These are phyloP conservation scores for Avena sativa DNA, from an alignment of 176 grass and related monocot genomes.

Conservation along the genomic window DNA sequence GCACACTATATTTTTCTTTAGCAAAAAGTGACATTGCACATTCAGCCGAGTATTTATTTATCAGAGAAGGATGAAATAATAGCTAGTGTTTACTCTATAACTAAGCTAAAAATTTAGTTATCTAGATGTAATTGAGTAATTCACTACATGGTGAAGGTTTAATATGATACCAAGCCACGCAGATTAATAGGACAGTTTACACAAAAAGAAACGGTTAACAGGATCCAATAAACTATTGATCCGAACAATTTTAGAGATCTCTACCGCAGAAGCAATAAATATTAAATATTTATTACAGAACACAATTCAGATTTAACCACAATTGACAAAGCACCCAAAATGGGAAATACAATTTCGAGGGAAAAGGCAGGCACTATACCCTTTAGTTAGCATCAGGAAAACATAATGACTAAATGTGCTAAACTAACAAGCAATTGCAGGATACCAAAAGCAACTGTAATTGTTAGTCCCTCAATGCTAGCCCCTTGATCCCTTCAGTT, in stretches of 20 bases:
- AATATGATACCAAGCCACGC: not conserved
- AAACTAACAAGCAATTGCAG: constrained; percentile 14
- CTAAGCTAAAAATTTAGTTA: not conserved
- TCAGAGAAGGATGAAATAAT: not conserved
- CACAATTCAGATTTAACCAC: not conserved
- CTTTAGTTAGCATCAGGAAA: not conserved
- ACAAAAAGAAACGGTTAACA: constrained; percentile 24
- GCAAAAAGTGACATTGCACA: not conserved
- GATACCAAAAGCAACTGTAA: not conserved
- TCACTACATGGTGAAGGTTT: constrained; percentile 12
- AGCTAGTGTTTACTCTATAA: not conserved
- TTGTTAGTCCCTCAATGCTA: not conserved
- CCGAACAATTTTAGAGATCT: not conserved
- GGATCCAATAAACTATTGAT: not conserved
- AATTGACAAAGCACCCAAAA: constrained; percentile 16
- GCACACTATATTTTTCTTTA: constrained; percentile 9
- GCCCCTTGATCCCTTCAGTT: not conserved
- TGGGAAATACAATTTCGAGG: not conserved
- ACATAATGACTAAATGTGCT: not conserved
- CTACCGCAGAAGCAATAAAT: not conserved
- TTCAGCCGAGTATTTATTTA: constrained; percentile 8
- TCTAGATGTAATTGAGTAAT: constrained; percentile 7
- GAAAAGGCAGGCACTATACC: not conserved
- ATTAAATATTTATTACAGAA: not conserved
- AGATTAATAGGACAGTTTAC: not conserved